Evolutionary conservation across 2,329 filamentous ascomycete species (phyloP), one percentile per base, ranked within the genome.

Genomic region (Thermothelomyces thermophilus): DNA sequence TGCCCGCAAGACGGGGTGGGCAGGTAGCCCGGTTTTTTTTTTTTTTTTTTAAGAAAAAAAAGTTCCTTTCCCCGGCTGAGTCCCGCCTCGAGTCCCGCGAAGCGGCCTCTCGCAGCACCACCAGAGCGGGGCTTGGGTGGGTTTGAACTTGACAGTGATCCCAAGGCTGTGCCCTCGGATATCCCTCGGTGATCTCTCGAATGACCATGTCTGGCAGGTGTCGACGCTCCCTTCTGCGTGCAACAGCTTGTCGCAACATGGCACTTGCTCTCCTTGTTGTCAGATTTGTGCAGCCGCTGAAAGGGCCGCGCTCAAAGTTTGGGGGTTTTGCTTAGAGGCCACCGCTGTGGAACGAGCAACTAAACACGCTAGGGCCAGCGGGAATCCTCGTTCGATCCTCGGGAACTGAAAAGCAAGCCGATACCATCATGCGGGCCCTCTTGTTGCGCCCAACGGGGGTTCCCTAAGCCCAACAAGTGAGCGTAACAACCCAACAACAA

Each of bases 81-180:
- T 56, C 30, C 51, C 50, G 54, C 54, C 54, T 26, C 24, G 5
- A 26, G 9, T 26, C 24, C 24, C 9, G 5, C 24, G 24, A 54
- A 39, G 52, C 54, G 26, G 55, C 52, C 53, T 56, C 41, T 52
- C 50, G 54, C 58, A 54, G 54, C 49, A 58, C 49, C 44, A 47
- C 44, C 43, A 53, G 43, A 53, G 56, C 55, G 55, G 60, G 56
- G 54, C 57, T 51, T 55, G 56, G 50, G 51, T 53, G 56, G 50
- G 51, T 54, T 56, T 52, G 46, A 53, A 57, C 49, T 52, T 61
- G 51, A 52, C 46, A 53, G 51, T 42, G 49, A 62, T 62, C 62
- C 61, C 63, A 64, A 57, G 58, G 57, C 63, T 64, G 60, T 63
- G 64, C 64, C 62, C 62, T 60, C 58, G 64, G 59, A 56, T 61